These are phyloP conservation scores for Bullera alba DNA, from an alignment of 768 basidiomycete species.

Conservation along the genomic window DNA sequence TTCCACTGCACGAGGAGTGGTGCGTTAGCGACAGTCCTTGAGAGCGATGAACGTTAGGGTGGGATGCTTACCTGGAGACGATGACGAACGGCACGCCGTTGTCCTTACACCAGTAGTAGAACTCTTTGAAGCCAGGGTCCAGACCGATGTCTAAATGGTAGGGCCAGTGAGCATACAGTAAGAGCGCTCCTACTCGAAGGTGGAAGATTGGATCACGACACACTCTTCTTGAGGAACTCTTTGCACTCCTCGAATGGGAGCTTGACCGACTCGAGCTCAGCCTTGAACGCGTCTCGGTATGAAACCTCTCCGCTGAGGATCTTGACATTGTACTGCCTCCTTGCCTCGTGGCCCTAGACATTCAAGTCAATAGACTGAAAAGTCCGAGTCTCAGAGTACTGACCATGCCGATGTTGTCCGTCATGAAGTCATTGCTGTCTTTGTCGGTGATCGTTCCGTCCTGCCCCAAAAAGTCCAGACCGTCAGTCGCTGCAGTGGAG, in stretches of 20 bases:
- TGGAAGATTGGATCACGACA: conserved; percentile 25
- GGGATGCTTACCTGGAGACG: conserved; percentile 66
- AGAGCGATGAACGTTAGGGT: neutral
- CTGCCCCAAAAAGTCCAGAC: conserved; percentile 11
- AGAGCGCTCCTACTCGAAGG: neutral
- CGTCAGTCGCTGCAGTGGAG: neutral
- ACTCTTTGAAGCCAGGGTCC: conserved; percentile 81
- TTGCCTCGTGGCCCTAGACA: too few relatives aligned
- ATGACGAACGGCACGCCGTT: conserved; percentile 82
- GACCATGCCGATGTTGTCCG: conserved; percentile 85
- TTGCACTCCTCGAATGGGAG: conserved; percentile 82
- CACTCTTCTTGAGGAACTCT: conserved; percentile 64
- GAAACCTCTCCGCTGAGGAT: conserved; percentile 61
- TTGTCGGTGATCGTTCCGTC: conserved; percentile 75
- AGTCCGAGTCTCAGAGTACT: conserved; percentile 34
- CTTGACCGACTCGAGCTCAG: conserved; percentile 72
- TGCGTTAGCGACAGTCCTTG: conserved; percentile 6
- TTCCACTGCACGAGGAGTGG: conserved; percentile 56
- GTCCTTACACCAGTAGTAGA: conserved; percentile 74
- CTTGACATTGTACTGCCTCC: conserved; percentile 65
- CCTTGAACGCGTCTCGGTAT: conserved; percentile 80
- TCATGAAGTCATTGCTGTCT: conserved; percentile 90
- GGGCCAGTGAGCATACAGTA: neutral
- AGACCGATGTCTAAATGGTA: conserved; percentile 66
- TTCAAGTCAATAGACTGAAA: neutral